These are phyloP conservation scores for Lentinula lateritia DNA, from an alignment of 768 basidiomycete genomes.

Conservation along the genomic window DNA sequence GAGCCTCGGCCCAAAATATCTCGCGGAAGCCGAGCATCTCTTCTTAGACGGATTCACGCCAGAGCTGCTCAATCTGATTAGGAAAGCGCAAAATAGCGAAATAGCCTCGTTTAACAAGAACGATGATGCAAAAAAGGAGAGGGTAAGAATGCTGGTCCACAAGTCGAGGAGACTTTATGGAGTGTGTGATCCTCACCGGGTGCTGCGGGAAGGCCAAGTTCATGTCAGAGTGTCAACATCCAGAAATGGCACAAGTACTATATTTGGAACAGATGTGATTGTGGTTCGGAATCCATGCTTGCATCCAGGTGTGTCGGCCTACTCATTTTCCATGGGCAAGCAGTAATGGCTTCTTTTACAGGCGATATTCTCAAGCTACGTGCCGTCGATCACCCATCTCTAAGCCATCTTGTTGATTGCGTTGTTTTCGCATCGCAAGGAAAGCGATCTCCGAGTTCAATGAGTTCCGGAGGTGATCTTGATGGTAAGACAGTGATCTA, in stretches of 20 bases:
- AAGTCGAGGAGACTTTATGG: conserved; percentile 61
- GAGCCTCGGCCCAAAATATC: conserved; percentile 37
- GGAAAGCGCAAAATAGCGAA: conserved; percentile 41
- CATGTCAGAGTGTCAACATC: conserved; percentile 51
- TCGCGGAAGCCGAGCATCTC: conserved; percentile 40
- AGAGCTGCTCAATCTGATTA: conserved; percentile 34
- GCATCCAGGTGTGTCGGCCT: conserved; percentile 46
- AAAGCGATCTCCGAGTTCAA: conserved; percentile 57
- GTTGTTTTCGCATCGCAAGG: conserved; percentile 62
- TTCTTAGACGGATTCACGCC: conserved; percentile 47
- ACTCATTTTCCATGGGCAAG: background rate
- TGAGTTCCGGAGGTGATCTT: conserved; percentile 67
- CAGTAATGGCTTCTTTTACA: conserved; percentile 11
- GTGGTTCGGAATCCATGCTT: conserved; percentile 67
- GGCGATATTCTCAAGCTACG: conserved; percentile 63
- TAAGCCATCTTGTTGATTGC: conserved; percentile 60
- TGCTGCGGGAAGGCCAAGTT: conserved; percentile 60
- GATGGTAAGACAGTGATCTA: conserved; percentile 33
- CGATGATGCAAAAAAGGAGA: conserved; percentile 41
- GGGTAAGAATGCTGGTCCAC: conserved; percentile 55
- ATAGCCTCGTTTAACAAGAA: conserved; percentile 38
- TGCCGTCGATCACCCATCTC: conserved; percentile 43
- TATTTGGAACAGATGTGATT: conserved; percentile 55
- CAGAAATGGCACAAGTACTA: conserved; percentile 47
- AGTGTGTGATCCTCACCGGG: conserved; percentile 61